Conservation (phyloP, 2,329 filamentous ascomycete genomes). For the Orbilia ellipsospora region DNA sequence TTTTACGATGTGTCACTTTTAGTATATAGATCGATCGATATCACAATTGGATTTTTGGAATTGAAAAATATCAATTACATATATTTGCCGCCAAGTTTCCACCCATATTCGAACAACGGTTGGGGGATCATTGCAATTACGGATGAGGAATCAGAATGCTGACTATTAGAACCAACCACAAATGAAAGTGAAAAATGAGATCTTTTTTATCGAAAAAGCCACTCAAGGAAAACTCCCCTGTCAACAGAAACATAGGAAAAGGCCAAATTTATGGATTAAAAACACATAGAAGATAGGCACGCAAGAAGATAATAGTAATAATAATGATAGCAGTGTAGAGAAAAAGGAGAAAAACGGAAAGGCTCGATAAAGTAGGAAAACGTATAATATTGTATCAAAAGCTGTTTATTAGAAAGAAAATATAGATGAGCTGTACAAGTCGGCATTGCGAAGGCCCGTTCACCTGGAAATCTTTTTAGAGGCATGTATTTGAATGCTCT, state of each 20-base stretch:
- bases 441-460: conserved; percentile 2
- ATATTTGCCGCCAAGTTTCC: conserved; percentile 29
- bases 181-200: conserved; percentile 45
- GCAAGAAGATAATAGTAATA: conserved; percentile 35
- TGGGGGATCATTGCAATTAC: conserved; percentile 19
- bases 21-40: no score
- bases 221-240: conserved; percentile 20
- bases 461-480: neutral
- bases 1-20: no score
- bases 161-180: conserved; percentile 26
- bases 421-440: conserved; percentile 48
- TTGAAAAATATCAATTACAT: conserved; percentile 49
- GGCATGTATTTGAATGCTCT: neutral
- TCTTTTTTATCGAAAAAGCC: conserved; percentile 34
- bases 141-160: conserved; percentile 25
- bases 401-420: neutral
- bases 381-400: conserved; percentile 17
- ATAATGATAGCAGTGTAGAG: conserved; percentile 24
- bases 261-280: conserved; percentile 51
- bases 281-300: conserved; percentile 37
- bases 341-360: conserved; percentile 19
- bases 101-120: conserved; percentile 27
- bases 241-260: conserved; percentile 53
- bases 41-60: no score
- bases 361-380: neutral